These are phyloP conservation scores for Myriosclerotinia curreyana DNA, from an alignment of 2,329 filamentous ascomycete species.

Conservation along the genomic window DNA sequence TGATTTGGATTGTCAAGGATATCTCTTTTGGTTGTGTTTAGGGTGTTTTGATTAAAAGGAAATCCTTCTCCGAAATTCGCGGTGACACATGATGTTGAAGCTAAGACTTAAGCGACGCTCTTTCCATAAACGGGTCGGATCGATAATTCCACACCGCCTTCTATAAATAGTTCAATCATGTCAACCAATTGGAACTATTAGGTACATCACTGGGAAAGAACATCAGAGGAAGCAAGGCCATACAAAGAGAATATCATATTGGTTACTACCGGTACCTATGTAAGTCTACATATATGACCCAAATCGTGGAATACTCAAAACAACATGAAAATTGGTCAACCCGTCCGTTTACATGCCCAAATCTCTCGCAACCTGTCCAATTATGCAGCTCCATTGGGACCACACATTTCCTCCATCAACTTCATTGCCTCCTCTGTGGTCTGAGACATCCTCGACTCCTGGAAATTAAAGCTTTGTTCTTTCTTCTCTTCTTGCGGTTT, in stretches of 20 bases:
- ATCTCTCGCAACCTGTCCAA: background rate
- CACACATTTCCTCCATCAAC: background rate
- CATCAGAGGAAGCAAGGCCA: background rate
- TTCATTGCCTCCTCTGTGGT: background rate
- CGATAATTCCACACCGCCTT: constrained; percentile 2
- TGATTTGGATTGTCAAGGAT: constrained; percentile 17
- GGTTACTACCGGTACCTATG: background rate
- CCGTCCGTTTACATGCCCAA: background rate
- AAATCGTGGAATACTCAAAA: background rate
- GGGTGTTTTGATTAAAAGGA: constrained; percentile 6
- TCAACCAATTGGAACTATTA: too few relatives aligned
- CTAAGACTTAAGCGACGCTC: background rate
- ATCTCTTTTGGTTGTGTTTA: constrained; percentile 12
- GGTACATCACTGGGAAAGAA: background rate
- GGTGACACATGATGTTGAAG: constrained; percentile 11
- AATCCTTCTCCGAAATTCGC: constrained; percentile 15
- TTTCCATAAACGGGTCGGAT: constrained; percentile 2
- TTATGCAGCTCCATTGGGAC: background rate
- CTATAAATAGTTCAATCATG: background rate
- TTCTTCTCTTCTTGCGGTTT: background rate
- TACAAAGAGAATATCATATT: background rate
- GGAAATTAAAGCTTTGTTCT: background rate
- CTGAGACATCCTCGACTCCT: background rate
- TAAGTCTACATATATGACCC: background rate
- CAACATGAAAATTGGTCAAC: background rate